Evolutionary conservation across 2,329 filamentous ascomycete genomes (phyloP).

Genomic region (Ophiostoma tasmaniense): DNA sequence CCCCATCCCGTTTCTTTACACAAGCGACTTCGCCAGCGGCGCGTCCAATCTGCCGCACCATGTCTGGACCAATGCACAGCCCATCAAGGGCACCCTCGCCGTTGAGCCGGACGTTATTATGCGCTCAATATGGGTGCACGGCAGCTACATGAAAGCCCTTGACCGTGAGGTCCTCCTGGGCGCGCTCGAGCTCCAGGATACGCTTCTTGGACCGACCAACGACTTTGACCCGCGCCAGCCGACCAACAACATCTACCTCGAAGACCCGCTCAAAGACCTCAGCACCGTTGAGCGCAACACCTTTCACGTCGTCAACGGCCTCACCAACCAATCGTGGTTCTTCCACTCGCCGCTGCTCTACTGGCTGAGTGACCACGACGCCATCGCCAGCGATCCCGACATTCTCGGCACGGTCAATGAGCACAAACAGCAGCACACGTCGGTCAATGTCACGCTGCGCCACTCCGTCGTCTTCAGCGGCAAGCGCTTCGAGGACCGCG

Average conservation of each 20-base stretch:
- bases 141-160: constrained; percentile 70
- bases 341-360: constrained; percentile 78
- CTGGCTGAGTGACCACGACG: constrained; percentile 59
- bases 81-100: constrained; percentile 42
- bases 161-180: constrained; percentile 55
- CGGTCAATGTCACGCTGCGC: constrained; percentile 63
- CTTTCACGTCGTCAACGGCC: constrained; percentile 51
- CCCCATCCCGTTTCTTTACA: constrained; percentile 66
- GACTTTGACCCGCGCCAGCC: constrained; percentile 42
- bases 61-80: constrained; percentile 70
- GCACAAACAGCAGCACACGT: constrained; percentile 51
- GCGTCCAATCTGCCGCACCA: constrained; percentile 66
- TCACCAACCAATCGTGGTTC: constrained; percentile 60
- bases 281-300: constrained; percentile 41
- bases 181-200: constrained; percentile 62
- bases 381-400: constrained; percentile 51
- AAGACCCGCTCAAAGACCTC: constrained; percentile 31
- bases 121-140: constrained; percentile 75
- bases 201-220: constrained; percentile 53
- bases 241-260: constrained; percentile 23
- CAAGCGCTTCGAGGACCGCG: constrained; percentile 62
- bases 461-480: constrained; percentile 76
- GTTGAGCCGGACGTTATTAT: constrained; percentile 64
- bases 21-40: constrained; percentile 61
- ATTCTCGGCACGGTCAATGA: constrained; percentile 62